Base-by-base conservation (phyloP, 2,329 filamentous ascomycete species). In the Phaeosphaeriaceae sp. region DNA sequence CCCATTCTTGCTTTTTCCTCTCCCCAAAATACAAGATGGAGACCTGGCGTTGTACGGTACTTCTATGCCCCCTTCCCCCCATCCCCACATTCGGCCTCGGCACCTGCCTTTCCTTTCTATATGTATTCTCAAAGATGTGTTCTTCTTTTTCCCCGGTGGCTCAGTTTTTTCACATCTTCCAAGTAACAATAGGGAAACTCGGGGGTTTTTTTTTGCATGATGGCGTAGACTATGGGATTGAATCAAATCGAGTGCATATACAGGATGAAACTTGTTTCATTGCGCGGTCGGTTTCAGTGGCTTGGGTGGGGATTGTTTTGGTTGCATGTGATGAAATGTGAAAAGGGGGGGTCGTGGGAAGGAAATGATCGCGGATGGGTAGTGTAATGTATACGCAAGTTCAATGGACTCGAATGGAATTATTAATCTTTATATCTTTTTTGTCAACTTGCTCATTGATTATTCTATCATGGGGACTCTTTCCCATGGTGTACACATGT, bases 61-160 rank as follows among this genome's bases (percentile, higher is more conserved):
- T 11, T 26, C 23, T 26, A 26, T 11, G 7, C 32, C 26, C 18
- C 20, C 15, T 36, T 37, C n/a, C 16, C 17, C 38, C 20, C 16
- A 28, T 40, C 41, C 32, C 12, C 16, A n/a, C n/a, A n/a, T n/a
- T 42, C 18, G 33, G 17, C 21, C 7, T 30, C 29, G 54, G 50
- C 56, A 46, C 50, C 29, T 38, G 42, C 48, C 50, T 52, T 48
- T 56, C 48, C 34, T 57, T 52, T 52, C 39, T 17, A 23, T 17
- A 23, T 47, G 48, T 51, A 47, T 47, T 47, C 37, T 47, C 41
- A 42, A 51, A 47, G 35, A 38, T 33, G 12, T 32, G 15, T 44
- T 47, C 17, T 28, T 47, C 23, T 32, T 33, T 34, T 33, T 34
- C n/a, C 35, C 42, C 29, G 15, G 16, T 38, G 11, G 35, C 23